These are phyloP conservation scores for Clavaria fumosa DNA, from an alignment of 768 basidiomycete genomes.

Conservation along the genomic window DNA sequence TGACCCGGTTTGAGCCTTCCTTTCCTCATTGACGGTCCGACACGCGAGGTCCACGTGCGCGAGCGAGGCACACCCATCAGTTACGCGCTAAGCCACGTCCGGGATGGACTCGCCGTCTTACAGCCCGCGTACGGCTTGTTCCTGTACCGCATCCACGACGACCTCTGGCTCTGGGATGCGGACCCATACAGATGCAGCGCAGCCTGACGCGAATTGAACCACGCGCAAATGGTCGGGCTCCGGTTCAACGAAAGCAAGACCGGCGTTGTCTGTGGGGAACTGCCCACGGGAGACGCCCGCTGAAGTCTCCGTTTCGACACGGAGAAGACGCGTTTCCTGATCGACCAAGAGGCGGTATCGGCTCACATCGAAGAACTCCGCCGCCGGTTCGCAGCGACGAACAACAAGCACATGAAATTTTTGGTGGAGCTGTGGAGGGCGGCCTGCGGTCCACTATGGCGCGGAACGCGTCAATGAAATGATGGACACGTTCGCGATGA, in stretches of 20 bases:
- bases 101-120: constrained; percentile 35
- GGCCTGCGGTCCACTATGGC: constrained; percentile 22
- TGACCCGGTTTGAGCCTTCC: constrained; percentile 30
- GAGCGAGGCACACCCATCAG: constrained; percentile 29
- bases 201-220: constrained; percentile 31
- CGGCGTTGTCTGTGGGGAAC: constrained; percentile 23
- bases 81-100: constrained; percentile 26
- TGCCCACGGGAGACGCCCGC: constrained; percentile 22
- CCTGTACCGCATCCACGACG: constrained; percentile 31
- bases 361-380: constrained; percentile 24
- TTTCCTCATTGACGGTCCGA: constrained; percentile 22
- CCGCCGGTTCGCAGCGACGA: constrained; percentile 21
- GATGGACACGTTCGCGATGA: constrained; percentile 19
- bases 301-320: constrained; percentile 28
- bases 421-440: constrained; percentile 23
- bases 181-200: constrained; percentile 18
- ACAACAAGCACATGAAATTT: constrained; percentile 27
- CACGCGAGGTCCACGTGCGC: constrained; percentile 18
- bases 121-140: constrained; percentile 26
- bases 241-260: constrained; percentile 28
- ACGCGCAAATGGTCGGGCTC: constrained; percentile 25
- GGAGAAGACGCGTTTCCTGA: constrained; percentile 17
- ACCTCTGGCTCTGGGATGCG: constrained; percentile 30
- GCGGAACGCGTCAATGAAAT: constrained; percentile 18
- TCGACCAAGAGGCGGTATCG: constrained; percentile 23